Conservation (phyloP, 331 rosid genomes). For the Cydonia oblonga region DNA sequence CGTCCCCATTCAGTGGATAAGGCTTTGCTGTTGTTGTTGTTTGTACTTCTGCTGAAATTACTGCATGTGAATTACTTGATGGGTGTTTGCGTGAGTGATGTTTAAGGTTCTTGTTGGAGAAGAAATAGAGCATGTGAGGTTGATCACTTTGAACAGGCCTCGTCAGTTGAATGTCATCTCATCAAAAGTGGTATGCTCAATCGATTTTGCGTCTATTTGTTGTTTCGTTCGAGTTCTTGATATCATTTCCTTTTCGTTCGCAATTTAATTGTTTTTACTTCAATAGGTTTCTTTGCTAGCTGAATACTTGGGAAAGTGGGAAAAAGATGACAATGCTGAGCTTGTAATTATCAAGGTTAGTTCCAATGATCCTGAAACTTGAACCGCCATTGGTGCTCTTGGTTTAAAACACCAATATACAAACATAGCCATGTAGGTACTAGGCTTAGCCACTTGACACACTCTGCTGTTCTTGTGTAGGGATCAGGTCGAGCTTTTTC, state of each 20-base stretch:
- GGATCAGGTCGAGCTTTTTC: constrained; percentile 90
- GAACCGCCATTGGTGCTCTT: neutral
- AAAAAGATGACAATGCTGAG: constrained; percentile 62
- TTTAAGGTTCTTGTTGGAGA: constrained; percentile 70
- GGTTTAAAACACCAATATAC: neutral
- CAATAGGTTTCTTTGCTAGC: constrained; percentile 65
- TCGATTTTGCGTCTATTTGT: neutral
- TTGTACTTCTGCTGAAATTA: neutral
- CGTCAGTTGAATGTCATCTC: constrained; percentile 84
- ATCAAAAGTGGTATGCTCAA: constrained; percentile 39
- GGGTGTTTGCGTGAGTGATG: neutral
- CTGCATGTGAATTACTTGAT: neutral
- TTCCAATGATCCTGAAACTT: constrained; percentile 6
- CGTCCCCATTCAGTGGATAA: too few relatives aligned
- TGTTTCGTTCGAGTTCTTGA: neutral
- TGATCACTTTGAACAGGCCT: constrained; percentile 74
- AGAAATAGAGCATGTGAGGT: constrained; percentile 60
- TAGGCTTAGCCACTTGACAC: neutral
- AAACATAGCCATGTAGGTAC: neutral
- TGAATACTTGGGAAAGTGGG: constrained; percentile 76
- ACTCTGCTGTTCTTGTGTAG: constrained; percentile 21
- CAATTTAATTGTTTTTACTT: neutral
- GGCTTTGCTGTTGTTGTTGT: too few relatives aligned
- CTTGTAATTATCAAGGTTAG: constrained; percentile 73
- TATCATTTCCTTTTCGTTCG: neutral